A percentile compares a stretch with the other conserved stretches of the same genome.
These are phyloP conservation scores for Rhodocollybia butyracea DNA, from an alignment of 768 basidiomycete genomes.

Conservation along the genomic window DNA sequence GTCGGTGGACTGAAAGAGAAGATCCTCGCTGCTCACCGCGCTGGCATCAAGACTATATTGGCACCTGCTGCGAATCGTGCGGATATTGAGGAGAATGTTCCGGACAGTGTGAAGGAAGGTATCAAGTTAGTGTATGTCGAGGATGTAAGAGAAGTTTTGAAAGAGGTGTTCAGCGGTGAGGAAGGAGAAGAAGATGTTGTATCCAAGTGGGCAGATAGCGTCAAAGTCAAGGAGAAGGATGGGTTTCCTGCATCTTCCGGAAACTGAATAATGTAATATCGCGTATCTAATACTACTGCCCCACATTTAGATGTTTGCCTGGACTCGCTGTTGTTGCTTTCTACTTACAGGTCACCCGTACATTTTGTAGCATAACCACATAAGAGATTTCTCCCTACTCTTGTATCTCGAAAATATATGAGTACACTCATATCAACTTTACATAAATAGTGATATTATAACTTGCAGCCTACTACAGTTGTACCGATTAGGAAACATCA, in stretches of 20 bases:
- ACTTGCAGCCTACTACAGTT: no score
- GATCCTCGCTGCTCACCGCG: conserved; percentile 94
- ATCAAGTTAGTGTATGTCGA: conserved; percentile 96
- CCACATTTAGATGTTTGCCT: not conserved
- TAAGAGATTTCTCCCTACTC: not conserved
- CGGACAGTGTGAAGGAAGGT: conserved; percentile 91
- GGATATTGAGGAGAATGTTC: conserved; percentile 97
- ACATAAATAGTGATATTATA: no score
- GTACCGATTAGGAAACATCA: no score
- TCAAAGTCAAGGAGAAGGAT: not conserved
- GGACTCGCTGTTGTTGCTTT: not conserved
- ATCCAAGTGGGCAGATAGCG: conserved; percentile 2
- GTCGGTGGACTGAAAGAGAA: conserved; percentile 97
- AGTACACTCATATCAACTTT: no score
- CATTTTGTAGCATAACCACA: not conserved
- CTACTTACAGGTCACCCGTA: not conserved
- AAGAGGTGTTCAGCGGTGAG: conserved; percentile 74
- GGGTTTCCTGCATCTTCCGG: conserved; percentile 2
- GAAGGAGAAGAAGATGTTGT: conserved; percentile 1
- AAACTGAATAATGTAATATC: not conserved
- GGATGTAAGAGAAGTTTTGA: conserved; percentile 84
- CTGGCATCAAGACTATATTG: conserved; percentile 90
- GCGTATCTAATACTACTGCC: not conserved
- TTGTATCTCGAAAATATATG: no score
- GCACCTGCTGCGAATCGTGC: conserved; percentile 86